Evolutionary conservation across 108 stramenopile species (phyloP).

Genomic region (Epithemia pelagica): DNA sequence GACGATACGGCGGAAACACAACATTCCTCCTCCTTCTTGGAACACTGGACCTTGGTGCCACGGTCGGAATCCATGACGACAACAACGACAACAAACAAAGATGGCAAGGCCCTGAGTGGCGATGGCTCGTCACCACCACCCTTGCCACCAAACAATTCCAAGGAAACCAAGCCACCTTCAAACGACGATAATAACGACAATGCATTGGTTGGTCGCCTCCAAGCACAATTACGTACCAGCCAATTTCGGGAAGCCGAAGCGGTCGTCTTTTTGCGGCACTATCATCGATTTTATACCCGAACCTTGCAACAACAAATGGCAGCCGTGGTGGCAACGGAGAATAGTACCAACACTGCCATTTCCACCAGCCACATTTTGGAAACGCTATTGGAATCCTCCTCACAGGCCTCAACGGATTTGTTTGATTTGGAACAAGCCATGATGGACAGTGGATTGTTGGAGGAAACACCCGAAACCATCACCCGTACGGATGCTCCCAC

Average conservation of each 20-base stretch:
- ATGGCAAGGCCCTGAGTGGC: not conserved
- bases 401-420: constrained; percentile 69
- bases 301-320: constrained; percentile 55
- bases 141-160: no score
- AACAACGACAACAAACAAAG: not conserved
- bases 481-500: constrained; percentile 40
- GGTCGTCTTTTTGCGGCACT: constrained; percentile 75
- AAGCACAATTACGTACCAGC: constrained; percentile 66
- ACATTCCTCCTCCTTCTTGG: not conserved
- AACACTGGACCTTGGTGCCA: not conserved
- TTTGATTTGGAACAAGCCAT: constrained; percentile 73
- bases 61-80: not conserved
- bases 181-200: not conserved
- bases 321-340: constrained; percentile 49
- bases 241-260: constrained; percentile 87
- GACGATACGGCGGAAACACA: not conserved
- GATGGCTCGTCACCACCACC: no score
- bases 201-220: not conserved
- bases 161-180: not conserved
- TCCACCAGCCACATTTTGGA: constrained; percentile 37
- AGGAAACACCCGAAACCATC: constrained; percentile 62
- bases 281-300: constrained; percentile 70
- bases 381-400: no score
- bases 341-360: constrained; percentile 38
- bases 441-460: constrained; percentile 75